Conservation (phyloP, 805 yeast genomes). For the Cyberlindnera mycetangii region DNA sequence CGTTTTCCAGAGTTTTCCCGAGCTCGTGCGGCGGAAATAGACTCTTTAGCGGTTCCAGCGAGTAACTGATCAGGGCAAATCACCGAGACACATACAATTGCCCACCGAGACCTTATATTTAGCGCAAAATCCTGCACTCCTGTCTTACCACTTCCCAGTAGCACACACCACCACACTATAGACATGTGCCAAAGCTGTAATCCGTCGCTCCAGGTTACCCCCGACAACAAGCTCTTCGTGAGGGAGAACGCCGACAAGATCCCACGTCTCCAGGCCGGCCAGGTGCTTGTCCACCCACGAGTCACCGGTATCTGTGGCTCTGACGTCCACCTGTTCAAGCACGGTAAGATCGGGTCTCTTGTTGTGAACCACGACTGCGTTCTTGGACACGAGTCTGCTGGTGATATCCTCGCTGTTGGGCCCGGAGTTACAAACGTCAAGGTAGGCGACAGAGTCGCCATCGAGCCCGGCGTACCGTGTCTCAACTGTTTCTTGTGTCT, state of each 20-base stretch:
- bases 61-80: neutral
- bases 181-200: conserved; percentile 13
- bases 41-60: neutral
- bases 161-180: neutral
- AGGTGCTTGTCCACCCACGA: conserved; percentile 29
- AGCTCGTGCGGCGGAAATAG: no score
- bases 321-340: conserved; percentile 66
- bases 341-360: conserved; percentile 58
- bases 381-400: conserved; percentile 46
- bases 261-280: conserved; percentile 17
- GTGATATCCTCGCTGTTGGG: conserved; percentile 48
- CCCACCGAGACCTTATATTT: neutral
- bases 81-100: neutral
- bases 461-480: conserved; percentile 57
- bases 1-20: no score
- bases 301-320: conserved; percentile 77
- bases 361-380: conserved; percentile 34
- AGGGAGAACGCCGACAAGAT: conserved; percentile 13
- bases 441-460: conserved; percentile 46
- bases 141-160: neutral
- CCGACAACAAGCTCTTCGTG: conserved; percentile 21
- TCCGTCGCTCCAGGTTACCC: conserved; percentile 25
- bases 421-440: conserved; percentile 42
- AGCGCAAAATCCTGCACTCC: neutral
- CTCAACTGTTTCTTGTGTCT: conserved; percentile 36